Base-by-base conservation (phyloP, 495 filamentous ascomycete genomes). In the Penicillium psychrofluorescens region DNA sequence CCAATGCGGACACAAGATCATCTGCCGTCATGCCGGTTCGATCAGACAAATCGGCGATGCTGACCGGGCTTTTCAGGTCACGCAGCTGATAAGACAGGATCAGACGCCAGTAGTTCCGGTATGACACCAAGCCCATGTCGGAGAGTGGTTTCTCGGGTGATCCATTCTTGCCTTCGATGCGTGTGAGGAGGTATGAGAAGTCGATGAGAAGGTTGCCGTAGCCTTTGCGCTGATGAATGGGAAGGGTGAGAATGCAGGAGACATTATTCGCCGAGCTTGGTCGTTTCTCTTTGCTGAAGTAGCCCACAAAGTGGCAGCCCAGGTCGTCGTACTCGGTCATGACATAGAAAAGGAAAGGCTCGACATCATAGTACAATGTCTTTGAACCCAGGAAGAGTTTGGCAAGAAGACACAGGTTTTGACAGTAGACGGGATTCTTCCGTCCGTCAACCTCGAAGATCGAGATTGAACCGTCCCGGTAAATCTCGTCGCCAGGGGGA, bases 271-370 rank as follows among this genome's bases (percentile, higher is more conserved):
- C 85, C 36, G 86, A 90, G 60, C 86, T 91, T 4, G 85, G 86
- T n/a, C 92, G 79, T 67, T 98, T 98, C 61, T 98, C 92, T 68
- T 98, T 98, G 43, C 94, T 97, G 57, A 98, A 98, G 59, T 98
- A 98, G 12, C 92, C 92, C 35, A 98, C 94, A 55, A 98, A 96
- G 62, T 97, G 92, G 57, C 89, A 96, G 13, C 92, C 92, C 31
- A 85, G 67, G 30, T 95, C 88, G 53, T 98, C 90, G 52, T 83
- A 90, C 60, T 97, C 92, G 40, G 90, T 95, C 76, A 98, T 91
- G 37, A 98, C 89, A 64, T 98, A 98, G 72, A 98, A 98, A 12
- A 98, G 68, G 58, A 98, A 98, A 0, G 92, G 92, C 46, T 98
- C 94, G 4, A 98, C 92, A 55, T 98, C 92, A 64, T 98, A 98